Percentiles rank a stretch among this genome's conserved stretches.
Conservation (phyloP, 2,329 filamentous ascomycete genomes). For the Colletotrichum sp. region DNA sequence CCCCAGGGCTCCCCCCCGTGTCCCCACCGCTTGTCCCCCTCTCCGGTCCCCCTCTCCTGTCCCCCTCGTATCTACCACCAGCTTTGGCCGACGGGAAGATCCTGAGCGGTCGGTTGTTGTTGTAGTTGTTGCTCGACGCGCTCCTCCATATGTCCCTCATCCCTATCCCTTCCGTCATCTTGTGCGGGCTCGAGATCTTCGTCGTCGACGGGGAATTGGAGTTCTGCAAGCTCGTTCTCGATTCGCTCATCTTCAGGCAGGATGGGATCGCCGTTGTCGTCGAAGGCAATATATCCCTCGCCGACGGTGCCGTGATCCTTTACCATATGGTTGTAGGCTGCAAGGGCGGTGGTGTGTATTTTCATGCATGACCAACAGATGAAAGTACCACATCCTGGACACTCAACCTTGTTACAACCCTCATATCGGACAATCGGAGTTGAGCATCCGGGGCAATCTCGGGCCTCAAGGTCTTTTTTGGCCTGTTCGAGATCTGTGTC, state of each 20-base stretch:
- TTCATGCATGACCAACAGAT: neutral
- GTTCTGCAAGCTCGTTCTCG: neutral
- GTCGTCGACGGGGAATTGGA: neutral
- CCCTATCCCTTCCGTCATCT: neutral
- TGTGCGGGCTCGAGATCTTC: neutral
- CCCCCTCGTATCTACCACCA: neutral
- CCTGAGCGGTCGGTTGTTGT: neutral
- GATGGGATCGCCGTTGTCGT: neutral
- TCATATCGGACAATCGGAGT: neutral
- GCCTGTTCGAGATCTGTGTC: neutral
- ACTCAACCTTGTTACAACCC: neutral
- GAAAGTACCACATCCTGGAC: neutral
- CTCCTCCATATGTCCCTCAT: neutral
- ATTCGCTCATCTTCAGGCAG: neutral
- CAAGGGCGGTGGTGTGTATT: rapidly evolving
- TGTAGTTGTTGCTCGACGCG: neutral
- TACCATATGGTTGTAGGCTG: neutral
- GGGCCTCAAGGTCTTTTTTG: neutral
- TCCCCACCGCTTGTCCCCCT: too few species aligned
- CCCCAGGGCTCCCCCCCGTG: too few species aligned
- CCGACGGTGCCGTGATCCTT: neutral
- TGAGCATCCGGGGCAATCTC: neutral
- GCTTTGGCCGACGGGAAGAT: neutral
- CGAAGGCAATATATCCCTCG: rapidly evolving
- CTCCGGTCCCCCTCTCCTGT: too few species aligned